These are phyloP conservation scores for Hyphodiscus sp. DNA, from an alignment of 2,329 filamentous ascomycete genomes.

Conservation along the genomic window DNA sequence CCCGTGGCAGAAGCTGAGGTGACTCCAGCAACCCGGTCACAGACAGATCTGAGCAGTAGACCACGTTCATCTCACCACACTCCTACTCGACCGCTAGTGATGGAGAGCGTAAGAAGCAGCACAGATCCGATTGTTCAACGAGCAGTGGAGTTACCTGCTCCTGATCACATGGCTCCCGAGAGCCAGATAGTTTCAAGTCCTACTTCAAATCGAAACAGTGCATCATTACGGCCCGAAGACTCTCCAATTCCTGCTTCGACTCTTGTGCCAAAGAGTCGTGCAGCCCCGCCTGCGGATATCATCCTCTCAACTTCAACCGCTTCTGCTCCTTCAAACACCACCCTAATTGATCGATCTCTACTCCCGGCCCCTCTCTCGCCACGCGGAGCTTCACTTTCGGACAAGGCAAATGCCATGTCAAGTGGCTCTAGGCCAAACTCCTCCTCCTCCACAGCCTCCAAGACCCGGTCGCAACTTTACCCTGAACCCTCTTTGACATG, in stretches of 20 bases:
- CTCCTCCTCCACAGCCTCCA: slow-evolving; percentile 26
- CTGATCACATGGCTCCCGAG: slow-evolving; percentile 2
- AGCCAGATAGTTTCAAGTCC: slow-evolving; percentile 10
- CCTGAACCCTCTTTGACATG: slow-evolving; percentile 70
- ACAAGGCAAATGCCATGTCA: slow-evolving; percentile 25
- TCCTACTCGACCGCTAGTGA: slow-evolving; percentile 15
- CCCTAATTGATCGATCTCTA: slow-evolving; percentile 20
- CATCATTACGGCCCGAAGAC: slow-evolving; percentile 14
- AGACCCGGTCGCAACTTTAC: slow-evolving; percentile 40
- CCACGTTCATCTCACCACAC: slow-evolving; percentile 24
- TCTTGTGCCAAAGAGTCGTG: slow-evolving; percentile 14
- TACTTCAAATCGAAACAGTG: slow-evolving; percentile 16
- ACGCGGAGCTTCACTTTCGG: slow-evolving; percentile 19
- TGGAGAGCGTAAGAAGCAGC: slow-evolving; percentile 21
- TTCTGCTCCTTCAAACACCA: slow-evolving; percentile 6
- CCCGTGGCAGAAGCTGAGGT: slow-evolving; percentile 36
- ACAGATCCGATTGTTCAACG: slow-evolving; percentile 24
- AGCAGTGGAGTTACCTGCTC: slow-evolving; percentile 15
- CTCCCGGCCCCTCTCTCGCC: slow-evolving; percentile 27
- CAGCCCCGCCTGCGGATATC: slow-evolving; percentile 18
- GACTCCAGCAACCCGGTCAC: slow-evolving; percentile 52
- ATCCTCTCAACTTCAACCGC: slow-evolving; percentile 15
- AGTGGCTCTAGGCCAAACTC: slow-evolving; percentile 28
- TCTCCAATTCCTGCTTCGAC: slow-evolving; percentile 2
- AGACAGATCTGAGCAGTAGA: slow-evolving; percentile 53